Evolutionary conservation across 331 rosid genomes (phyloP).

Genomic region (Stylosanthes scabra): DNA sequence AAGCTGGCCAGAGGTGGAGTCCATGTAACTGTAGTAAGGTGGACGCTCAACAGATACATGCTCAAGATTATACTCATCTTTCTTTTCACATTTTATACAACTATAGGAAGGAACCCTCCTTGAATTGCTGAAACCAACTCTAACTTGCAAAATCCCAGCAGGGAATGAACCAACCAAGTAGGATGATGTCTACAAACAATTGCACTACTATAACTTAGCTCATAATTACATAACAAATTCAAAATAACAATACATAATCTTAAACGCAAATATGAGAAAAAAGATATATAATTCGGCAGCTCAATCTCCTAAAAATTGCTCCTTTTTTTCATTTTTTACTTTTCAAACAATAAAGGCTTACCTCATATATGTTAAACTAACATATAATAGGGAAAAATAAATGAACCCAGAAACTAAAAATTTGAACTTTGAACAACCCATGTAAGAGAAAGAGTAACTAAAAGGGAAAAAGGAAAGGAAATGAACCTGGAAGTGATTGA

Average conservation of each 20-base stretch:
- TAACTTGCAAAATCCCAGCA: constrained; percentile 57
- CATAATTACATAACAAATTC: constrained; percentile 8
- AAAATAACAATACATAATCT: too few species aligned
- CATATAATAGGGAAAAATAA: constrained; percentile 14
- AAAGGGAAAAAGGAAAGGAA: background rate
- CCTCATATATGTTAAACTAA: constrained; percentile 10
- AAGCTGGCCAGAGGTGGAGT: constrained; percentile 92
- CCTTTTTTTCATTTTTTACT: too few species aligned
- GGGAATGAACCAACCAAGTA: constrained; percentile 64
- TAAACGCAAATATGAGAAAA: too few species aligned
- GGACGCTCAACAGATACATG: constrained; percentile 77
- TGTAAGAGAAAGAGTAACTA: background rate
- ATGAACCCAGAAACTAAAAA: constrained; percentile 12
- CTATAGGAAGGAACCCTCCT: constrained; percentile 48
- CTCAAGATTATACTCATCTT: constrained; percentile 62
- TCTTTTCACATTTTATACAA: constrained; percentile 77
- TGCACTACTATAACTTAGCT: constrained; percentile 40
- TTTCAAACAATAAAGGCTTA: background rate
- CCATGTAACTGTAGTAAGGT: constrained; percentile 83
- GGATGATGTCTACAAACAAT: constrained; percentile 60
- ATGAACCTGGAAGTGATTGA: constrained; percentile 65
- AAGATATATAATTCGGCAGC: background rate
- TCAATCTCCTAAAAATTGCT: background rate
- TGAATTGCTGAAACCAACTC: constrained; percentile 53
- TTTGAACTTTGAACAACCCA: constrained; percentile 23